A percentile compares a stretch with the other conserved stretches of the same genome.
Evolutionary conservation across 306 rosid genomes (phyloP).

Genomic region (Clitoria ternatea): DNA sequence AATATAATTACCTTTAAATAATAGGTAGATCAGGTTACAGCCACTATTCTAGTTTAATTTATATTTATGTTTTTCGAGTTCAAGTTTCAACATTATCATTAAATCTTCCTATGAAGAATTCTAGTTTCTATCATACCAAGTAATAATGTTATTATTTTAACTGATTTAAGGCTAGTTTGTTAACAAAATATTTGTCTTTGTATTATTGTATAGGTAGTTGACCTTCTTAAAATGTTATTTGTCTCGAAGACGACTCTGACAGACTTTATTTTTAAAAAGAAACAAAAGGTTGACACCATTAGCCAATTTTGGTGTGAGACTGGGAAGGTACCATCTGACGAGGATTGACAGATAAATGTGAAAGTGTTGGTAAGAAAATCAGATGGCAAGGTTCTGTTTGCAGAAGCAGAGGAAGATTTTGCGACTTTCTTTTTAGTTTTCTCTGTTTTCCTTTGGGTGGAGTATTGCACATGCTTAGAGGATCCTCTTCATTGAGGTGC

Average conservation of each 20-base stretch:
- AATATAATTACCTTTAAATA: too few relatives aligned
- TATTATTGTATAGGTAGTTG: slow-evolving; percentile 2
- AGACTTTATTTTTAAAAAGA: neutral
- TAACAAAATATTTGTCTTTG: too few relatives aligned
- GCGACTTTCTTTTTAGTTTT: neutral
- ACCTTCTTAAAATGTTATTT: slow-evolving; percentile 12
- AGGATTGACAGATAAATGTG: neutral
- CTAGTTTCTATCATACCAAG: too few relatives aligned
- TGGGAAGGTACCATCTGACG: neutral
- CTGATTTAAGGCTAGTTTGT: too few relatives aligned
- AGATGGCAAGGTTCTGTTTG: neutral
- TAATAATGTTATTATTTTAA: too few relatives aligned
- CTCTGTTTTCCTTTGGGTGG: slow-evolving; percentile 11
- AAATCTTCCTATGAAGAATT: too few relatives aligned
- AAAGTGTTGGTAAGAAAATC: slow-evolving; percentile 1
- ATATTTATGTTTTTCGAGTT: too few relatives aligned
- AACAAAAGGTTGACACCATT: too few relatives aligned
- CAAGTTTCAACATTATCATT: too few relatives aligned
- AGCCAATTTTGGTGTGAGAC: neutral
- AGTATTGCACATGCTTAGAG: neutral
- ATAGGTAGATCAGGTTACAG: too few relatives aligned
- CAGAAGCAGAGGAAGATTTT: neutral
- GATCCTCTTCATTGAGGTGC: neutral
- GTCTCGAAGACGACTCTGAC: slow-evolving; percentile 10
- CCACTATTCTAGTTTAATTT: too few relatives aligned